A percentile compares a stretch with the other conserved stretches of the same genome.
These are phyloP conservation scores for Botrytis galanthina DNA, from an alignment of 2,329 filamentous ascomycete species.

Conservation along the genomic window DNA sequence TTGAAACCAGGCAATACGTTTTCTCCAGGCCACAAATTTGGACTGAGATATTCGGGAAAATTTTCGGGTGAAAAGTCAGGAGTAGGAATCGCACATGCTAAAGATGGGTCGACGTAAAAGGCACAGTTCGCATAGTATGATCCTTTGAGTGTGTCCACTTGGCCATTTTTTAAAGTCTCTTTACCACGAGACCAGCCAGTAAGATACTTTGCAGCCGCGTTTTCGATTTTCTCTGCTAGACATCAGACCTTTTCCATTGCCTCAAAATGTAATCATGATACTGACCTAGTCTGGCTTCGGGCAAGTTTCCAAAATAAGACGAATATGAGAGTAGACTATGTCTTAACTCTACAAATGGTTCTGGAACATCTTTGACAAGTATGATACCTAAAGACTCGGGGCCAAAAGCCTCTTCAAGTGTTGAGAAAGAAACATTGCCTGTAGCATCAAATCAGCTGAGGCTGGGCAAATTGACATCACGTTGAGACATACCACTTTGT, in stretches of 20 bases:
- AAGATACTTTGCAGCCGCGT: constrained; percentile 60
- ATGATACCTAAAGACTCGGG: constrained; percentile 89
- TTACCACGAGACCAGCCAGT: constrained; percentile 80
- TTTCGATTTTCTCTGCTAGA: constrained; percentile 54
- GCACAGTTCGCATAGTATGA: constrained; percentile 83
- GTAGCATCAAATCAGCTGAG: constrained; percentile 23
- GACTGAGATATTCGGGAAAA: constrained; percentile 84
- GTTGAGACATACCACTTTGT: constrained; percentile 49
- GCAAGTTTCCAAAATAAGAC: constrained; percentile 82
- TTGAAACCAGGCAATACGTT: constrained; percentile 72
- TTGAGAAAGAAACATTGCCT: constrained; percentile 67
- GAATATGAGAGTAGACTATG: constrained; percentile 77
- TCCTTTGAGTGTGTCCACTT: constrained; percentile 77
- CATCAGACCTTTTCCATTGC: constrained; percentile 22
- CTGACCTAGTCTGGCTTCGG: constrained; percentile 67
- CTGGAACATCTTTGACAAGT: constrained; percentile 81
- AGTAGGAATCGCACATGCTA: constrained; percentile 62
- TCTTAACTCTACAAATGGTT: constrained; percentile 68
- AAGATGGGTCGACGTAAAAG: constrained; percentile 65
- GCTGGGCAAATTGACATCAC: neutral
- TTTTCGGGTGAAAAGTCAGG: constrained; percentile 55
- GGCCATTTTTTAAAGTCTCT: constrained; percentile 74
- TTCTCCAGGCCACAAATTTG: constrained; percentile 82
- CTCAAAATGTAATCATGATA: constrained; percentile 17
- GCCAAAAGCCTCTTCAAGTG: constrained; percentile 78